Base-by-base conservation (phyloP, 208 protist species). In the Trypanosomatidae sp. region DNA sequence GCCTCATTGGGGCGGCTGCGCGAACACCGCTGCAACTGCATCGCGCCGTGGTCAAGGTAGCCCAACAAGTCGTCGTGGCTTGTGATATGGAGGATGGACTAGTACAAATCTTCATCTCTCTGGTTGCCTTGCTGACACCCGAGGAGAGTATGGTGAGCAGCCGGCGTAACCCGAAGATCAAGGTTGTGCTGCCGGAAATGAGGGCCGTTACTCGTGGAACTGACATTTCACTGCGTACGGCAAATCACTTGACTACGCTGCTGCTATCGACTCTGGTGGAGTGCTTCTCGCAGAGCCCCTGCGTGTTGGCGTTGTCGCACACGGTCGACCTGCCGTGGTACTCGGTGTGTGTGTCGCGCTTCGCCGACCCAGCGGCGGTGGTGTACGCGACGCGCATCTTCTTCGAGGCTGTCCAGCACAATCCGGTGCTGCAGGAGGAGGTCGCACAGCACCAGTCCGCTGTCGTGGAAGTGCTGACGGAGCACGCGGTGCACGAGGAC, bases 311-410 rank as follows among this genome's bases (percentile, higher is more conserved):
- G 4, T 83, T 96, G 64, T 71, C 74, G 22, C 77, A 74, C 13
- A 74, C 87, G 28, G 68, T 96, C 0, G 82, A 86, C 68, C 70
- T 96, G 15, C 76, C 78, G 58, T 96, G 91, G 91, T 93, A 89
- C 77, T 78, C 77, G 22, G 72, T 83, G 28, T 91, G 82, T 62
- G 58, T 87, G 10, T 87, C 83, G 8, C 86, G 83, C 41, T 96
- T 94, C 71, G 88, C 89, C 12, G 82, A 93, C 74, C 84, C 83
- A 4, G 74, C 81, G 5, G 84, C 81, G 62, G 91, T 94, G 6
- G 79, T 96, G 10, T 94, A 90, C 65, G 89, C 89, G 13, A 92
- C 86, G 5, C 78, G 80, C 47, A 73, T 96, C 62, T 91, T 94
- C 58, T 88, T 94, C 65, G 83, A 89, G 36, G 85, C 91, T 1